These are phyloP conservation scores for Glonium stellatum DNA, from an alignment of 495 filamentous ascomycete species.

Conservation along the genomic window DNA sequence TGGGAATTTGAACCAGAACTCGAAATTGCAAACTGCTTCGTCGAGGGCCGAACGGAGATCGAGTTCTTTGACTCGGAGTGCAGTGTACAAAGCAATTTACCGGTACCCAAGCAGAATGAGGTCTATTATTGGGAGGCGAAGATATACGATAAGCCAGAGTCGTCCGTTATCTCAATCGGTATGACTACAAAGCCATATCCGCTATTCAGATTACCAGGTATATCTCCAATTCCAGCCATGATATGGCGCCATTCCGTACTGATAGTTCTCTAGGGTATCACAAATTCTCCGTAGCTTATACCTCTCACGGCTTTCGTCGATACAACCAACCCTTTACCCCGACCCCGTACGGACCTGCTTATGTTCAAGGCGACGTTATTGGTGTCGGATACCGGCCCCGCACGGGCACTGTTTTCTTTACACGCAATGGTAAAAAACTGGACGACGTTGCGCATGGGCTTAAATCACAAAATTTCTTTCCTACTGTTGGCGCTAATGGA, in stretches of 20 bases:
- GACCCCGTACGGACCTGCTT: constrained; percentile 71
- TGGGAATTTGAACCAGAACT: constrained; percentile 99
- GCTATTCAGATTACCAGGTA: constrained; percentile 87
- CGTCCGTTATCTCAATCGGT: constrained; percentile 75
- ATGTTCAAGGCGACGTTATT: constrained; percentile 88
- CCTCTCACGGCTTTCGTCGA: constrained; percentile 76
- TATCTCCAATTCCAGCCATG: constrained; percentile 17
- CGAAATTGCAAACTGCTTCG: constrained; percentile 98
- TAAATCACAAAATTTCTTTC: constrained; percentile 94
- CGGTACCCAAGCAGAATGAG: constrained; percentile 96
- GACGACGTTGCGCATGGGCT: constrained; percentile 91
- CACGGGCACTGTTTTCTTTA: constrained; percentile 95
- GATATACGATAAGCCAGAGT: constrained; percentile 93
- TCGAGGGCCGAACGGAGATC: constrained; percentile 91
- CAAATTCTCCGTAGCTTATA: constrained; percentile 84
- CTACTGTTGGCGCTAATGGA: constrained; percentile 87
- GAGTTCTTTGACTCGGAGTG: constrained; percentile 98
- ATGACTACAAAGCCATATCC: constrained; percentile 96
- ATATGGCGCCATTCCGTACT: background rate
- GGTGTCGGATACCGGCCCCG: constrained; percentile 92
- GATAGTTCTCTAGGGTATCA: constrained; percentile 53
- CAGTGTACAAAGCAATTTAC: constrained; percentile 93
- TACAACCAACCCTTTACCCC: constrained; percentile 84
- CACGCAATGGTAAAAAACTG: constrained; percentile 92
- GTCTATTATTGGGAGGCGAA: constrained; percentile 99